phyloP scores from a whole-genome alignment of 805 yeast species.

The Lachancea sp. region DNA sequence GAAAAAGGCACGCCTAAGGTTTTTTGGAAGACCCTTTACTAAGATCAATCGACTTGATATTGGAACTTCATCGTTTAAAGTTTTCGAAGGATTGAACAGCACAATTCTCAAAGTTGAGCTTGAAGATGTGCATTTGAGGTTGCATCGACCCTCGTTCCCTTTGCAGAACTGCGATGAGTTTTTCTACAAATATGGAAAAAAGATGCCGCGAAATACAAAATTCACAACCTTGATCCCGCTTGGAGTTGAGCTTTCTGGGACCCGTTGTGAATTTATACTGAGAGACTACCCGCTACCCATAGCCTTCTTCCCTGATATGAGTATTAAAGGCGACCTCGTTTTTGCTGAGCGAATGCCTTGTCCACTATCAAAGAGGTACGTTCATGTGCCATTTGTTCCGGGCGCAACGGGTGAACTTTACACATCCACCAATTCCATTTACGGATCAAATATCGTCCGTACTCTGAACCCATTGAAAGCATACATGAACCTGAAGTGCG shows the following conservation, averaged over 20 bases:
- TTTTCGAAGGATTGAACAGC: slow-evolving; percentile 17
- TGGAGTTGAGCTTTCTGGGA: slow-evolving; percentile 40
- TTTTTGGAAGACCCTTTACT: slow-evolving; percentile 27
- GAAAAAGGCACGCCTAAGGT: slow-evolving; percentile 26
- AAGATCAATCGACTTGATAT: slow-evolving; percentile 1
- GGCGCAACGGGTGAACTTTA: slow-evolving; percentile 34
- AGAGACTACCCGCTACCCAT: slow-evolving; percentile 56
- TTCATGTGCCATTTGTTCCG: slow-evolving; percentile 55
- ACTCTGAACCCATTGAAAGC: slow-evolving; percentile 59
- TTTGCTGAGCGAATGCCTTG: slow-evolving; percentile 50
- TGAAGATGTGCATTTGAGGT: slow-evolving; percentile 18
- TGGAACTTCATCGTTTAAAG: slow-evolving; percentile 4
- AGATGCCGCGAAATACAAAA: slow-evolving; percentile 45
- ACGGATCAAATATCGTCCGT: slow-evolving; percentile 52
- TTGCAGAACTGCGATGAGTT: slow-evolving; percentile 29
- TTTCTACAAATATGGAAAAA: slow-evolving; percentile 38
- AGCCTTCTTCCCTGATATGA: slow-evolving; percentile 39
- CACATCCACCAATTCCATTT: slow-evolving; percentile 40
- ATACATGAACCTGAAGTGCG: slow-evolving; percentile 43
- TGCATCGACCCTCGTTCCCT: slow-evolving; percentile 31
- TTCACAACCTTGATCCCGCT: slow-evolving; percentile 54
- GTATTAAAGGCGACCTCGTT: slow-evolving; percentile 43
- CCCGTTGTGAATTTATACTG: slow-evolving; percentile 39
- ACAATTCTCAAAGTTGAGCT: slow-evolving; percentile 26
- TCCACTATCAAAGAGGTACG: slow-evolving; percentile 40